These are phyloP conservation scores for Cryphonectria parasitica DNA, from an alignment of 2,329 filamentous ascomycete species.

Conservation along the genomic window DNA sequence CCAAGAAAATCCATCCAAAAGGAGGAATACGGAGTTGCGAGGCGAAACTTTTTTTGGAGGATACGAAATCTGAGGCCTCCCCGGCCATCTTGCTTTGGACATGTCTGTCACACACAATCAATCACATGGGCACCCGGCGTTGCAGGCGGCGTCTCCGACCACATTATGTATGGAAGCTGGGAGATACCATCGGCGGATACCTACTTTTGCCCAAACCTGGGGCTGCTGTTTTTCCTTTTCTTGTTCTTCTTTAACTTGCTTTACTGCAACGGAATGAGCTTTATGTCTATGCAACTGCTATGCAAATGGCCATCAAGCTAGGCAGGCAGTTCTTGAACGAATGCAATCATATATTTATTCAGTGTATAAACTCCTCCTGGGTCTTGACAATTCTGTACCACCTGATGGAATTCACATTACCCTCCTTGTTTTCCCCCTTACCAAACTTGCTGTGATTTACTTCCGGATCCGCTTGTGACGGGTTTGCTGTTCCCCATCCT, in stretches of 20 bases:
- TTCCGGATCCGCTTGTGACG: neutral
- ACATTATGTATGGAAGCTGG: conserved; percentile 26
- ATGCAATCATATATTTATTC: conserved; percentile 6
- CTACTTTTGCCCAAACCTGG: conserved; percentile 1
- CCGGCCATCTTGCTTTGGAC: conserved; percentile 16
- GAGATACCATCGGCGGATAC: conserved; percentile 24
- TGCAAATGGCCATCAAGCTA: neutral
- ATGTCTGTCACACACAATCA: conserved; percentile 1
- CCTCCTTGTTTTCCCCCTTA: neutral
- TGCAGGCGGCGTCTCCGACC: conserved; percentile 29
- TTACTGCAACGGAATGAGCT: neutral
- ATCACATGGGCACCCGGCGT: conserved; percentile 27
- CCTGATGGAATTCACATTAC: neutral
- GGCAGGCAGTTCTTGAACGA: conserved; percentile 11
- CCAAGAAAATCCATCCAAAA: conserved; percentile 10
- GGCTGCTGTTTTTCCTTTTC: neutral
- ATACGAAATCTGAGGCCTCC: conserved; percentile 14
- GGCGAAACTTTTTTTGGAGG: conserved; percentile 1
- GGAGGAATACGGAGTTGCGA: conserved; percentile 24
- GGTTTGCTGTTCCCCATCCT: conserved; percentile 1
- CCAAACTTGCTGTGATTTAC: neutral
- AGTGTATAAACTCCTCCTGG: neutral
- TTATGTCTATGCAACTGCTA: conserved; percentile 10
- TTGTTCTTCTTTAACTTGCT: neutral
- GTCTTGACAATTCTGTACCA: neutral